A percentile compares a stretch with the other conserved stretches of the same genome.
These are phyloP conservation scores for Rehmannia glutinosa DNA, from an alignment of 257 asterid genomes.

Conservation along the genomic window DNA sequence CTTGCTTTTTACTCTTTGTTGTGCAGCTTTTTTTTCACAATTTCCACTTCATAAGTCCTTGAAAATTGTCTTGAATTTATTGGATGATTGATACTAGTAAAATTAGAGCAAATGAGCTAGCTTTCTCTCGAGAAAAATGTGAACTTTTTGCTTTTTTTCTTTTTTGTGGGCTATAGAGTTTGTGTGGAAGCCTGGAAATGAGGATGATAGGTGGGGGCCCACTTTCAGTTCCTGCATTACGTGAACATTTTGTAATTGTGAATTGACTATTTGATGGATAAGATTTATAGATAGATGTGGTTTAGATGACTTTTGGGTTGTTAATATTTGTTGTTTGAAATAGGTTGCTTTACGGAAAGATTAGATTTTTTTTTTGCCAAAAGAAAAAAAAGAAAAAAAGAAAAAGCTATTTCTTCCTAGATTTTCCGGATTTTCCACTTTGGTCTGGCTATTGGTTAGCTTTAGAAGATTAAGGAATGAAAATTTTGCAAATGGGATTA, in stretches of 20 bases:
- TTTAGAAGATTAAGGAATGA: slow-evolving; percentile 1
- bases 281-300: slow-evolving; percentile 6
- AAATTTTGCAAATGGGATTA: background rate
- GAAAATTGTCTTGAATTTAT: slow-evolving; percentile 16
- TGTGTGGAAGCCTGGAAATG: slow-evolving; percentile 15
- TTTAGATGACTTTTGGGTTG: slow-evolving; percentile 14
- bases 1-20: no score
- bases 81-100: no score
- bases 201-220: slow-evolving; percentile 29
- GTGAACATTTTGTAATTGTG: slow-evolving; percentile 23
- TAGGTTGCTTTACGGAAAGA: background rate
- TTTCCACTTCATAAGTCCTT: background rate
- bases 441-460: background rate
- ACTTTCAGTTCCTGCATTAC: slow-evolving; percentile 18
- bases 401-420: background rate
- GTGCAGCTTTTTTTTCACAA: background rate
- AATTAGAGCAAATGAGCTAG: slow-evolving; percentile 1
- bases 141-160: background rate
- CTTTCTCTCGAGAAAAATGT: background rate
- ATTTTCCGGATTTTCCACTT: background rate
- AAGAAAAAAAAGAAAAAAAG: no score
- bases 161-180: background rate
- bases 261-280: slow-evolving; percentile 2
- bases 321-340: slow-evolving; percentile 14
- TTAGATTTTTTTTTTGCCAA: background rate